These are phyloP conservation scores for Fraxinus nigra DNA, from an alignment of 305 asterid genomes.

Conservation along the genomic window DNA sequence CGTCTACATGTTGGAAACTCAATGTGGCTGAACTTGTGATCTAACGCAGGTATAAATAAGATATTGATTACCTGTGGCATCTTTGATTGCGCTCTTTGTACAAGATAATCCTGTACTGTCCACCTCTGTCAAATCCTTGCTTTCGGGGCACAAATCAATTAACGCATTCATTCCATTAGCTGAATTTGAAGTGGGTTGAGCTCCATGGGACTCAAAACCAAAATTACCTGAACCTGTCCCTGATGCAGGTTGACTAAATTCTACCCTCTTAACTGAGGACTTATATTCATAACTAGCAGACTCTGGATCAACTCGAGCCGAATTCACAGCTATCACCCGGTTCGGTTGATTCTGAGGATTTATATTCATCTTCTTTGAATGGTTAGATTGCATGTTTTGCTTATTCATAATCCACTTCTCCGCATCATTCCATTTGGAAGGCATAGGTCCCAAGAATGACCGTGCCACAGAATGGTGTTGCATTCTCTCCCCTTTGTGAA, in stretches of 20 bases:
- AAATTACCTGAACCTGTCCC: constrained; percentile 42
- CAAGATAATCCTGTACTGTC: constrained; percentile 38
- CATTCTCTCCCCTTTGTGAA: constrained; percentile 84
- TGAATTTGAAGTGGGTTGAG: constrained; percentile 35
- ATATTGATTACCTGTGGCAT: constrained; percentile 55
- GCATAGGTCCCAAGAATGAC: constrained; percentile 69
- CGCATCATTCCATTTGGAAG: constrained; percentile 97
- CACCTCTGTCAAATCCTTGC: constrained; percentile 61
- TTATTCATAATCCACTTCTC: constrained; percentile 95
- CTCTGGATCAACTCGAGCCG: constrained; percentile 64
- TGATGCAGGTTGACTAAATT: constrained; percentile 56
- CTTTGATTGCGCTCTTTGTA: constrained; percentile 54
- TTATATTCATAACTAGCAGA: constrained; percentile 43
- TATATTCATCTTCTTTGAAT: constrained; percentile 45
- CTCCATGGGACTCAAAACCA: constrained; percentile 39
- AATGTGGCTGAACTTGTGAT: background rate
- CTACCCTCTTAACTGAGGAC: constrained; percentile 67
- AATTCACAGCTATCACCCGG: constrained; percentile 35
- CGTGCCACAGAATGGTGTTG: constrained; percentile 56
- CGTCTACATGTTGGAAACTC: background rate
- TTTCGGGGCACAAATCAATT: constrained; percentile 55
- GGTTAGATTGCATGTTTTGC: constrained; percentile 49
- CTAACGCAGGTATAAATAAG: background rate
- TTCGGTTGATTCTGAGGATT: constrained; percentile 45
- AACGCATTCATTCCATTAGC: constrained; percentile 31